Evolutionary conservation across 2,329 filamentous ascomycete genomes (phyloP).

Genomic region (Chalara sp.): DNA sequence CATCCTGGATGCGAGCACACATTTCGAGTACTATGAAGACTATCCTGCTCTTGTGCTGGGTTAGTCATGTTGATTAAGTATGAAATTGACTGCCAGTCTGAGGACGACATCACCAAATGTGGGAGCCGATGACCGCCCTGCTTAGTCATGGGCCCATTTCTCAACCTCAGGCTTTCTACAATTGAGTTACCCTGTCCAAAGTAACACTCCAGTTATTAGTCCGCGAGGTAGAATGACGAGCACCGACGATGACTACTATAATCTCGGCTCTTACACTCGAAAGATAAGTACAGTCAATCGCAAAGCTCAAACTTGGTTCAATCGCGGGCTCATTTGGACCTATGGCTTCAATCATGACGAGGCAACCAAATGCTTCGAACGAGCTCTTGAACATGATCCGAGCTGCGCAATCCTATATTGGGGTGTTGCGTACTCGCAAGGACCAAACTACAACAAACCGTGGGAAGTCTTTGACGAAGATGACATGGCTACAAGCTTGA

Average conservation of each 20-base stretch:
- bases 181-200: too few relatives aligned
- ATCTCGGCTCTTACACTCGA: constrained; percentile 55
- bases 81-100: too few relatives aligned
- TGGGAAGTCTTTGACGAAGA: constrained; percentile 63
- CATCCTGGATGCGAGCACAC: constrained; percentile 9
- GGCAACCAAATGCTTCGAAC: constrained; percentile 55
- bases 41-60: too few relatives aligned
- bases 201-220: too few relatives aligned
- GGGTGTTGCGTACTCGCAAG: constrained; percentile 64
- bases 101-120: too few relatives aligned
- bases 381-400: constrained; percentile 46
- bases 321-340: constrained; percentile 65
- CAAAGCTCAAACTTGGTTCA: constrained; percentile 59
- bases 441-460: constrained; percentile 74
- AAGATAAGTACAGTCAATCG: constrained; percentile 43
- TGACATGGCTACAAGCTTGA: constrained; percentile 47
- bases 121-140: too few relatives aligned
- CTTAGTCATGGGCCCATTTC: too few relatives aligned
- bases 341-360: constrained; percentile 76
- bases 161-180: too few relatives aligned
- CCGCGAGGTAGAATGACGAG: too few relatives aligned
- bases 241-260: constrained; percentile 29
- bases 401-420: constrained; percentile 59
- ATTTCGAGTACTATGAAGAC: too few relatives aligned
- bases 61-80: too few relatives aligned